These are phyloP conservation scores for Tillandsia fasciculata DNA, from an alignment of 176 grass and related monocot genomes.

Conservation along the genomic window DNA sequence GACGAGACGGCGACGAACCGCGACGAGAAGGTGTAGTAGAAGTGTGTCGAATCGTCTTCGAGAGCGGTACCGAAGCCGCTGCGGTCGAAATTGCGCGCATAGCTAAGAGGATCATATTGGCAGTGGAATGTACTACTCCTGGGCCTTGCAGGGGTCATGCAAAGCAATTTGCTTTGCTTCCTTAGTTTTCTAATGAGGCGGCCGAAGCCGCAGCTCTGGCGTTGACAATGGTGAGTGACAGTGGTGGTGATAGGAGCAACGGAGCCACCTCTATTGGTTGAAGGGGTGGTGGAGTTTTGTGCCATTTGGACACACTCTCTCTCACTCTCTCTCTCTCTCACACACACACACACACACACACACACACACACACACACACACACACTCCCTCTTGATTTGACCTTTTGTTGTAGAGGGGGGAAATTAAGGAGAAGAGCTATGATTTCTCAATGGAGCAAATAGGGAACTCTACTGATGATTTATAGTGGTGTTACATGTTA, in stretches of 20 bases:
- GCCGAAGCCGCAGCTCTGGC: conserved; percentile 46
- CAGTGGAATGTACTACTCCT: conserved; percentile 23
- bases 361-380: no score
- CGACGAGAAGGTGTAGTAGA: conserved; percentile 60
- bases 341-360: no score
- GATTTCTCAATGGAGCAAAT: no score
- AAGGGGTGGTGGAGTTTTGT: background rate
- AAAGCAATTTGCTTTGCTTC: conserved; percentile 53
- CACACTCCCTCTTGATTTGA: no score
- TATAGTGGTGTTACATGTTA: no score
- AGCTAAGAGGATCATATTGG: conserved; percentile 83
- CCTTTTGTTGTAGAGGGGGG: no score
- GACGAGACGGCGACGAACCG: conserved; percentile 42
- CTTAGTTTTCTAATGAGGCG: conserved; percentile 60
- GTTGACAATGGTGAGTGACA: conserved; percentile 4
- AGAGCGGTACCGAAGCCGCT: conserved; percentile 37
- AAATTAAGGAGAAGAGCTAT: no score
- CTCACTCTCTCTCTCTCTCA: no score
- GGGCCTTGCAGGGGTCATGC: conserved; percentile 18
- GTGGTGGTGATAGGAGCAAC: background rate
- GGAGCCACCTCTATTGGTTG: background rate
- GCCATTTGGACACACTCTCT: background rate
- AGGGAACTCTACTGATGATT: no score
- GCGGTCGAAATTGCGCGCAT: conserved; percentile 79
- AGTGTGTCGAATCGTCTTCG: conserved; percentile 30